Conservation (phyloP, 2,329 filamentous ascomycete species). For the Phaeomoniella chlamydospora region DNA sequence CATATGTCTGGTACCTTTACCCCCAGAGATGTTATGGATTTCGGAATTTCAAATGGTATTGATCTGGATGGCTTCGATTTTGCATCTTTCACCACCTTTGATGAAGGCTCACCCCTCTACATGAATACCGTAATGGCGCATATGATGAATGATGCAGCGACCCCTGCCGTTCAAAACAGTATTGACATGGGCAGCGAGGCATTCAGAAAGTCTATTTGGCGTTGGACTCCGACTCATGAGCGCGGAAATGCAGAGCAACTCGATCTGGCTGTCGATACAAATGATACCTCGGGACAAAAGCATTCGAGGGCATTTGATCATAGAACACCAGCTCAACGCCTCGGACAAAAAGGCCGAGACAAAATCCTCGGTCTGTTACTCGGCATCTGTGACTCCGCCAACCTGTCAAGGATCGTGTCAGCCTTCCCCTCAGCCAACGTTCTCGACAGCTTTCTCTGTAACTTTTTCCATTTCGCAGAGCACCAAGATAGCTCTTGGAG, state of each 20-base stretch:
- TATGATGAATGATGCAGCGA: background rate
- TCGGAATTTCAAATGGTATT: constrained; percentile 1
- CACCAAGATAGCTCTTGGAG: too few relatives aligned
- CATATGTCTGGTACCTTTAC: background rate
- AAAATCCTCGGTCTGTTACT: constrained; percentile 16
- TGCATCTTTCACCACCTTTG: background rate
- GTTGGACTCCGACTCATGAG: constrained; percentile 42
- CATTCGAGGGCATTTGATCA: background rate
- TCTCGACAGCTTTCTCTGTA: constrained; percentile 23
- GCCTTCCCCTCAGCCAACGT: constrained; percentile 25
- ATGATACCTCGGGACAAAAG: constrained; percentile 9
- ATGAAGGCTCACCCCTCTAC: background rate
- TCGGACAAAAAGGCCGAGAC: constrained; percentile 1
- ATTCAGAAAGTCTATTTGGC: too few relatives aligned
- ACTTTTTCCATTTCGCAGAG: constrained; percentile 20
- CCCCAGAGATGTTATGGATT: constrained; percentile 4
- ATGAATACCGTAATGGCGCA: background rate
- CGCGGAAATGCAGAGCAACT: constrained; percentile 13
- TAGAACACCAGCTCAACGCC: background rate
- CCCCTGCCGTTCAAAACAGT: too few relatives aligned
- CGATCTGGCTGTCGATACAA: constrained; percentile 16
- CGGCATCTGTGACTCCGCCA: constrained; percentile 37
- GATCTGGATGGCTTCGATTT: background rate
- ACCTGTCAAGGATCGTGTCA: constrained; percentile 36
- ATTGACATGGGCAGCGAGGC: too few relatives aligned